A percentile compares a stretch with the other conserved stretches of the same genome.
Conservation (phyloP, 1,139 yeast species). For the Yamadazyma sp. region DNA sequence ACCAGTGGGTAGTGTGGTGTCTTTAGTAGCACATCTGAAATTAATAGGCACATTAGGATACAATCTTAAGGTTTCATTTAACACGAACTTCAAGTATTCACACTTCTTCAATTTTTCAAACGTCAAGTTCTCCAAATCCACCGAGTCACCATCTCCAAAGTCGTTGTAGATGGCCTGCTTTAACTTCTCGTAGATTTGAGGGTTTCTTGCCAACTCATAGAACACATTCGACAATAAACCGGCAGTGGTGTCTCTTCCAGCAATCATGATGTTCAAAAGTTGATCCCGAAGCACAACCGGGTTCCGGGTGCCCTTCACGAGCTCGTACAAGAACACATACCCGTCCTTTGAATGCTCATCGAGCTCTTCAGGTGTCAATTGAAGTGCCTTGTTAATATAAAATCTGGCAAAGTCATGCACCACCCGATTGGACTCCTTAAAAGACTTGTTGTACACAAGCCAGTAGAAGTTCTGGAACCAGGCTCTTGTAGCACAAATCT, state of each 20-base stretch:
- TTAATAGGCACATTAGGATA: conserved; percentile 60
- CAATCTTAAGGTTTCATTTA: conserved; percentile 53
- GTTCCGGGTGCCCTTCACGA: conserved; percentile 28
- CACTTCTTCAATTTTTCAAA: conserved; percentile 50
- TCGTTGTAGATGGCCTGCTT: conserved; percentile 20
- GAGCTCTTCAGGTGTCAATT: conserved; percentile 16
- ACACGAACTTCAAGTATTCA: conserved; percentile 42
- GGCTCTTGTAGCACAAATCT: conserved; percentile 27
- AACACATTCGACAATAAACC: conserved; percentile 26
- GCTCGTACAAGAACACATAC: conserved; percentile 28
- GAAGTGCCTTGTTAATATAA: conserved; percentile 32
- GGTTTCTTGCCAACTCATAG: conserved; percentile 24
- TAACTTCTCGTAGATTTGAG: conserved; percentile 23
- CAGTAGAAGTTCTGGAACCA: conserved; percentile 29
- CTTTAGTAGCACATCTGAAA: conserved; percentile 42
- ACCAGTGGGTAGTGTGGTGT: conserved; percentile 53
- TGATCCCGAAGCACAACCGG: conserved; percentile 27
- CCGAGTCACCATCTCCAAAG: conserved; percentile 29
- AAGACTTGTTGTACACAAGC: conserved; percentile 23
- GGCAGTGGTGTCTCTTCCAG: conserved; percentile 36
- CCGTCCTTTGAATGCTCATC: conserved; percentile 21
- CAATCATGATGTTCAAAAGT: conserved; percentile 30
- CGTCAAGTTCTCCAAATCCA: conserved; percentile 39
- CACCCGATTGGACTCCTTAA: conserved; percentile 18
- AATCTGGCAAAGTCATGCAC: conserved; percentile 31